Conservation (phyloP, 352 stramenopile genomes). For the Pythium diclinum region DNA sequence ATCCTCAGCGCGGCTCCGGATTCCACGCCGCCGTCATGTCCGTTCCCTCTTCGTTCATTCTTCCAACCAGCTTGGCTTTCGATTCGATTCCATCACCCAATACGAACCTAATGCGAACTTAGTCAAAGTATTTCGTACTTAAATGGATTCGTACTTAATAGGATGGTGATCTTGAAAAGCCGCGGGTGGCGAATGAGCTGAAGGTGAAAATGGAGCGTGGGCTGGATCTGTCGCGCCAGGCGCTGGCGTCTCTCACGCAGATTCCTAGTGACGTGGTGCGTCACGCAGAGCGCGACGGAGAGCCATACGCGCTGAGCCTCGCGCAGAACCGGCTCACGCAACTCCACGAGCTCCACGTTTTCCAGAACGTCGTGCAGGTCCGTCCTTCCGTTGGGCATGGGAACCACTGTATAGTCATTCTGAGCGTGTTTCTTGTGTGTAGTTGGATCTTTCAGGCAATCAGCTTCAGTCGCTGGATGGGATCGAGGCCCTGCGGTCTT, state of each 20-base stretch:
- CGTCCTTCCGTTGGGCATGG: neutral
- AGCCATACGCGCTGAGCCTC: slow-evolving; percentile 45
- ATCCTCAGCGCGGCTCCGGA: too few relatives aligned
- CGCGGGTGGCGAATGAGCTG: neutral
- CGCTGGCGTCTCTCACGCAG: slow-evolving; percentile 42
- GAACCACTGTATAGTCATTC: neutral
- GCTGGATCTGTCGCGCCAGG: slow-evolving; percentile 55
- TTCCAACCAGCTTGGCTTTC: too few relatives aligned
- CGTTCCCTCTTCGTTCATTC: too few relatives aligned
- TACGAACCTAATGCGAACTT: neutral
- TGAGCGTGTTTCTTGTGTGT: neutral
- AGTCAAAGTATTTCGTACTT: neutral
- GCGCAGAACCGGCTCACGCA: slow-evolving; percentile 47
- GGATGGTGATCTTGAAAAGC: slow-evolving; percentile 15
- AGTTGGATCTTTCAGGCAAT: slow-evolving; percentile 66
- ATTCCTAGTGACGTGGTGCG: slow-evolving; percentile 42
- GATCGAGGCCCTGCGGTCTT: slow-evolving; percentile 37
- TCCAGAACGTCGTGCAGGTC: slow-evolving; percentile 49
- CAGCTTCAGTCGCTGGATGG: slow-evolving; percentile 49
- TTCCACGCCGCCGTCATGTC: neutral
- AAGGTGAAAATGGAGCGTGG: slow-evolving; percentile 25
- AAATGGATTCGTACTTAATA: neutral
- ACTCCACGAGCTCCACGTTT: slow-evolving; percentile 42
- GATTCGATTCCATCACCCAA: too few relatives aligned
- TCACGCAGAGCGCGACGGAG: slow-evolving; percentile 36